Evolutionary conservation across 2,329 filamentous ascomycete genomes (phyloP).

Genomic region (Fusarium sp.): DNA sequence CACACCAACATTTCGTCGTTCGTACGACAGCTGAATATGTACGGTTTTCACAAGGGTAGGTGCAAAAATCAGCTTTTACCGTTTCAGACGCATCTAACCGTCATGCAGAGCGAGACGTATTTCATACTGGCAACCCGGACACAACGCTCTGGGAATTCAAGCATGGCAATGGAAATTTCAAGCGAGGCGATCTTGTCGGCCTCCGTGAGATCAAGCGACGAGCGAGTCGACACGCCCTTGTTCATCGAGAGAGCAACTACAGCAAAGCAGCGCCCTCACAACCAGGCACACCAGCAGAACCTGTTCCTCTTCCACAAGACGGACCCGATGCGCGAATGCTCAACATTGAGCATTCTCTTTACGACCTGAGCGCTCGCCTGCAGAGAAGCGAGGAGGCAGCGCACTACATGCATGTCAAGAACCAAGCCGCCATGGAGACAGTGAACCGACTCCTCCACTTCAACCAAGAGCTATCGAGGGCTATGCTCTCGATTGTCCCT

Average conservation of each 20-base stretch:
- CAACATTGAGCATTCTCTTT: slow-evolving; percentile 83
- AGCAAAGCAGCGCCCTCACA: slow-evolving; percentile 82
- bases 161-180: slow-evolving; percentile 97
- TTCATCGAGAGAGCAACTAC: slow-evolving; percentile 89
- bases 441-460: slow-evolving; percentile 78
- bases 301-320: slow-evolving; percentile 78
- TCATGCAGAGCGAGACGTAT: slow-evolving; percentile 89
- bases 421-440: slow-evolving; percentile 84
- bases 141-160: slow-evolving; percentile 99
- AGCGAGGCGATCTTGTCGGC: slow-evolving; percentile 90
- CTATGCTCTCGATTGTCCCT: slow-evolving; percentile 78
- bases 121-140: slow-evolving; percentile 93
- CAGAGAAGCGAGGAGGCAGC: slow-evolving; percentile 86
- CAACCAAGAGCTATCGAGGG: slow-evolving; percentile 85
- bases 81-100: slow-evolving; percentile 6
- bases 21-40: slow-evolving; percentile 98
- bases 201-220: slow-evolving; percentile 95
- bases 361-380: slow-evolving; percentile 81
- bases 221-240: slow-evolving; percentile 91
- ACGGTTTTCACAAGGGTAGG: slow-evolving; percentile 97
- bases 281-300: slow-evolving; percentile 85
- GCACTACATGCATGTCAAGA: slow-evolving; percentile 82
- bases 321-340: slow-evolving; percentile 80
- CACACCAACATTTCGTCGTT: slow-evolving; percentile 99
- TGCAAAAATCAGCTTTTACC: neutral